Conservation (phyloP, 129 eudicot genomes). For the Chrysanthemum makinoi region DNA sequence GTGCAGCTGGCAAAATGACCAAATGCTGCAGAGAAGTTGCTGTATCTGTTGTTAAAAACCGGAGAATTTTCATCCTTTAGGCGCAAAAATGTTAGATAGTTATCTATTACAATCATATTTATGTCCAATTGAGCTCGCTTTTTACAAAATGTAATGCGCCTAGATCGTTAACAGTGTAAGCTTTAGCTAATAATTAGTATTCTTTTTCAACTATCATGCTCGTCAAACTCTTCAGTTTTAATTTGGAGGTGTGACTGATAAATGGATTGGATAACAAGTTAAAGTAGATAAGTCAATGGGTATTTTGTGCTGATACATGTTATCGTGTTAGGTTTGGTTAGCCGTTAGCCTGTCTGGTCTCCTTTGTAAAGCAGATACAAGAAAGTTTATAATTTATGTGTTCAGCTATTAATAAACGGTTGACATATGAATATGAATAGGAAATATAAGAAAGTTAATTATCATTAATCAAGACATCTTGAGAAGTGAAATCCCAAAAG, state of each 20-base stretch:
- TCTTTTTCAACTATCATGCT: not conserved
- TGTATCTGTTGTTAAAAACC: constrained; percentile 9
- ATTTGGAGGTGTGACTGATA: not conserved
- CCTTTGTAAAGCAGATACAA: not conserved
- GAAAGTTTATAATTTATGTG: not conserved
- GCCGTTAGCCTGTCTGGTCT: not conserved
- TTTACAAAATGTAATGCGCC: not conserved
- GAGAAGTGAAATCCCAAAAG: constrained; percentile 8
- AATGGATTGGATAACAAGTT: not conserved
- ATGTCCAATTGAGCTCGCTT: not conserved
- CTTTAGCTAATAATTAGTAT: not conserved
- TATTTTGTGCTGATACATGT: not conserved
- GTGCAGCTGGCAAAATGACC: not conserved
- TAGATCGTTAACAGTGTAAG: not conserved
- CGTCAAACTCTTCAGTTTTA: not conserved
- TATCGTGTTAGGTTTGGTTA: not conserved
- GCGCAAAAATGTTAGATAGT: not conserved
- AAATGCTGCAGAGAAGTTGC: constrained; percentile 6
- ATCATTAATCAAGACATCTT: not conserved
- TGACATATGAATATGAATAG: not conserved
- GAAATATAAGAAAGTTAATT: not conserved
- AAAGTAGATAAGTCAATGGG: not conserved
- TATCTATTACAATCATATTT: constrained; percentile 6
- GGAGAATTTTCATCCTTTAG: not conserved
- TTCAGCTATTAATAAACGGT: not conserved